Evolutionary conservation across 148 eudicot genomes (phyloP), one percentile per base, ranked within the genome.

Genomic region (Rheum nobile): DNA sequence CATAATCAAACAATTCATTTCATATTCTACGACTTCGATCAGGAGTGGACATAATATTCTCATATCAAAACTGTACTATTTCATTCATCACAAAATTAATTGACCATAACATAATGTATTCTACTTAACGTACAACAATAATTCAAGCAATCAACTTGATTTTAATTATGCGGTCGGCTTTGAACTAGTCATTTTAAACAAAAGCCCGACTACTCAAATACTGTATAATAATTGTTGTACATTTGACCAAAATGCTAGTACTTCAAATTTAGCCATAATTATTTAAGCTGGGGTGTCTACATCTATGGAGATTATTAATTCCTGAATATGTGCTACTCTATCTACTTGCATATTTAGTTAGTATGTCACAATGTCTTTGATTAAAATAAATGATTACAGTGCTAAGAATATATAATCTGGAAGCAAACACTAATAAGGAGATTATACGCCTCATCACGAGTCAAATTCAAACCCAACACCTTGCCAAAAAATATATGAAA

Each of bases 181-280:
- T 59, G 67, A 28, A 59, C 32, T 57, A 52, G 31, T 24, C 34
- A 48, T 16, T 24, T 8, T 57, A 12, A 28, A 59, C 8, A 54
- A 22, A 8, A 50, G 55, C 24, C 28, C 26, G 22, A 54, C 61
- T 54, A 54, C 29, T 54, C 1, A 9, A 54, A 54, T 54, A 22
- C 63, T 54, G 52, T 54, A 54, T 54, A 59, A 59, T 26, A 59
- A 59, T 59, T 26, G 67, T 59, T 59, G 17, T 16, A 16, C 38
- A 31, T 12, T 16, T 63, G 69, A 65, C 70, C 39, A 65, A 65
- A 65, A 65, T 65, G 70, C 41, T 65, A 65, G 22, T 65, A 34
- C 6, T 65, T 65, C n/a, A n/a, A 65, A 32, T 16, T n/a, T 34
- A 65, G 39, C 16, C 16, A 65, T 65, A 17, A 65, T 65, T 34